Conservation (phyloP, 768 basidiomycete species). For the Rubroboletus satanas region DNA sequence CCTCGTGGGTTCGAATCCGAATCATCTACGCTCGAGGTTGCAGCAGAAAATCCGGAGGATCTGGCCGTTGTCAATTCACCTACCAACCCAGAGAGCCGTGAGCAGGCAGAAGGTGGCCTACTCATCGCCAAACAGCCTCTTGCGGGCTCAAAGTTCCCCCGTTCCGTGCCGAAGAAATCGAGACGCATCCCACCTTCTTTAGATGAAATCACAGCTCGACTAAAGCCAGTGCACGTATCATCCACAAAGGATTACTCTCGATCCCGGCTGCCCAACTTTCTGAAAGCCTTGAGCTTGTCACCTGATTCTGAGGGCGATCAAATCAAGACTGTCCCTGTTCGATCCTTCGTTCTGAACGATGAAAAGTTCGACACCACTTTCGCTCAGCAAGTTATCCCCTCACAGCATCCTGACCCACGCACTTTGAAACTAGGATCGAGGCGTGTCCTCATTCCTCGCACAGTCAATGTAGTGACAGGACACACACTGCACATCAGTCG, state of each 20-base stretch:
- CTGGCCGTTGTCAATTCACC: background rate
- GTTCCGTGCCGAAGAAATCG: constrained; percentile 7
- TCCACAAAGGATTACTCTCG: constrained; percentile 18
- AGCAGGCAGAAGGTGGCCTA: constrained; percentile 61
- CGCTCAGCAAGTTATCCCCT: constrained; percentile 18
- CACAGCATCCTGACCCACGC: constrained; percentile 34
- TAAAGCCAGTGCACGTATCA: constrained; percentile 31
- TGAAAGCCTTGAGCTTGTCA: constrained; percentile 12
- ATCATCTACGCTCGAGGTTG: constrained; percentile 51
- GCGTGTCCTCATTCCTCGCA: constrained; percentile 46
- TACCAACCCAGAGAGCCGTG: constrained; percentile 43
- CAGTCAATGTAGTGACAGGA: constrained; percentile 40
- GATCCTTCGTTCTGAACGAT: constrained; percentile 20
- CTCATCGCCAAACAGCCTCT: constrained; percentile 29
- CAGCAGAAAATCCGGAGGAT: constrained; percentile 23
- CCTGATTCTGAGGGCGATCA: constrained; percentile 17
- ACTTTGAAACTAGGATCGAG: constrained; percentile 45
- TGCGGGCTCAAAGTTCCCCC: background rate
- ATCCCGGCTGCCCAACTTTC: constrained; percentile 35
- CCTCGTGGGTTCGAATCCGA: constrained; percentile 67
- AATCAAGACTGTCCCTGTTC: constrained; percentile 37
- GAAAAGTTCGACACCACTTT: constrained; percentile 4
- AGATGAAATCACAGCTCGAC: constrained; percentile 69
- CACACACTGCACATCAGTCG: constrained; percentile 50
- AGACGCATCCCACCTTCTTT: constrained; percentile 55